Conservation (phyloP, 2,329 filamentous ascomycete genomes). For the Monilinia aucupariae region DNA sequence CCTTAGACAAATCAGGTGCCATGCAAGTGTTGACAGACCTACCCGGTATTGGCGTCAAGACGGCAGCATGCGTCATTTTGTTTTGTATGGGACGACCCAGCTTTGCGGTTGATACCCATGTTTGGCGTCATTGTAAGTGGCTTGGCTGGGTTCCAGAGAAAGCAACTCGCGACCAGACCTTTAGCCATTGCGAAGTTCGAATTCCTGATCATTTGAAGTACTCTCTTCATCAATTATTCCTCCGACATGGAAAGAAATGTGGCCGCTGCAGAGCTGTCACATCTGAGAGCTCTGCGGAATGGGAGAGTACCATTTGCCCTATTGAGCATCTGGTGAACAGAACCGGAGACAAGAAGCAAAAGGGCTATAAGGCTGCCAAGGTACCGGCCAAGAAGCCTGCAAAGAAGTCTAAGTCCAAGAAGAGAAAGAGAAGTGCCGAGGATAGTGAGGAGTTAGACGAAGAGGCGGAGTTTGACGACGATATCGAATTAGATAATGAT, state of each 20-base stretch:
- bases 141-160: conserved; percentile 51
- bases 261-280: conserved; percentile 46
- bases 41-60: conserved; percentile 53
- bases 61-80: conserved; percentile 50
- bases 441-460: conserved; percentile 20
- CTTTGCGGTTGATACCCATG: conserved; percentile 55
- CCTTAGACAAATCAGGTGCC: conserved; percentile 42
- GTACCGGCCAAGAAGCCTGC: conserved; percentile 4
- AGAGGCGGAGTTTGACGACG: conserved; percentile 7
- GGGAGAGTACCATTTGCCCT: conserved; percentile 54
- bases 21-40: conserved; percentile 47
- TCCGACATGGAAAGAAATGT: conserved; percentile 48
- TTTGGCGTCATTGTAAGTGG: conserved; percentile 48
- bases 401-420: conserved; percentile 10
- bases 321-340: conserved; percentile 58
- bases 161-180: conserved; percentile 44
- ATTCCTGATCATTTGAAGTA: conserved; percentile 52
- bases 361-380: conserved; percentile 8
- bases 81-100: conserved; percentile 50
- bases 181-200: conserved; percentile 48
- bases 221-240: conserved; percentile 49
- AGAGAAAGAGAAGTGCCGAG: conserved; percentile 20
- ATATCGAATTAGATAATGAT: neutral
- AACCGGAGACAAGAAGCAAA: conserved; percentile 47
- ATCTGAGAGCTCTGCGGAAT: conserved; percentile 53